Evolutionary conservation across 1,284 basidiomycete species (phyloP).

Genomic region (Boletus smithii): DNA sequence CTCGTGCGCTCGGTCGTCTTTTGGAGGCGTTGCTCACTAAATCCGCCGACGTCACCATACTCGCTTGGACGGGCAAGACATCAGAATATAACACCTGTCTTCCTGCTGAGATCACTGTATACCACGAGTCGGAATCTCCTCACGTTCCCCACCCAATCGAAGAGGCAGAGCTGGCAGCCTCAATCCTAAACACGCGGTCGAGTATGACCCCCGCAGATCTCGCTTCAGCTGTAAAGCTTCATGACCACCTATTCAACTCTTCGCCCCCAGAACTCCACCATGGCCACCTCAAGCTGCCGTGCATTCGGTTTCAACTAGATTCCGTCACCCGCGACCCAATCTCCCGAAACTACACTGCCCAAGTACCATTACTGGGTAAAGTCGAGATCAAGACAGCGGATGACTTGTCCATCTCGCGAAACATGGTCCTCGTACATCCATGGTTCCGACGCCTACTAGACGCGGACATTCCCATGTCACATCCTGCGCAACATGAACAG

Average conservation of each 20-base stretch:
- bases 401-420: background rate
- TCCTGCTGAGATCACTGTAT: constrained; percentile 12
- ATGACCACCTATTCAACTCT: background rate
- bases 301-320: background rate
- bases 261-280: background rate
- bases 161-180: background rate
- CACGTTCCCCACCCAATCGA: background rate
- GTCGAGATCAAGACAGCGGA: background rate
- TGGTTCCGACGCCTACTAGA: constrained; percentile 2
- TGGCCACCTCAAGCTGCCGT: constrained; percentile 8
- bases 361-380: background rate
- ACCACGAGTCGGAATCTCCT: background rate
- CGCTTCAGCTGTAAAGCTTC: background rate
- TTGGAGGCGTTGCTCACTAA: constrained; percentile 6
- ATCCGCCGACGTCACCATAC: constrained; percentile 8
- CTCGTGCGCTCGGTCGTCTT: constrained; percentile 10
- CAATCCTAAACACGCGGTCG: background rate
- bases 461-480: background rate
- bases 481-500: background rate
- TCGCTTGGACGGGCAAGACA: constrained; percentile 8
- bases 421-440: constrained; percentile 7
- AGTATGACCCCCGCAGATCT: background rate
- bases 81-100: constrained; percentile 12
- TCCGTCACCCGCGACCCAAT: too few species aligned
- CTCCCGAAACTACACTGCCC: background rate